These are phyloP conservation scores for Cutaneotrichosporon arboriforme DNA, from an alignment of 1,284 basidiomycete genomes.

Conservation along the genomic window DNA sequence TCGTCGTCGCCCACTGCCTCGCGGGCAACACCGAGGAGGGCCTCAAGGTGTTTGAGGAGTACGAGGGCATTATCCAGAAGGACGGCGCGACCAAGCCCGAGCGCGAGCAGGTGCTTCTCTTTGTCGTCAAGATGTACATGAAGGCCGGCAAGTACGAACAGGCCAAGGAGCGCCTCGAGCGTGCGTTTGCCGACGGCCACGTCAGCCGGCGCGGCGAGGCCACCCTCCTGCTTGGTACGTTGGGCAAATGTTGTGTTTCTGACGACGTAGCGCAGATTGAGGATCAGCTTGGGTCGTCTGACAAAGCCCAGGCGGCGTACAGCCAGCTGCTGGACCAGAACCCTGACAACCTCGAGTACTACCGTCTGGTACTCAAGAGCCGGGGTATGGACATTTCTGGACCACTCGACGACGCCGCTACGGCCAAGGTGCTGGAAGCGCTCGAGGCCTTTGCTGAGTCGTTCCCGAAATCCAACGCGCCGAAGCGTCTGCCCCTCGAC, in stretches of 20 bases:
- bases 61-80: constrained; percentile 51
- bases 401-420: constrained; percentile 46
- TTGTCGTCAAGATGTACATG: constrained; percentile 73
- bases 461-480: constrained; percentile 65
- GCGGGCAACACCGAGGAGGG: constrained; percentile 70
- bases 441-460: constrained; percentile 60
- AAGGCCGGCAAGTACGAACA: constrained; percentile 57
- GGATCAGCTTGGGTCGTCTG: constrained; percentile 57
- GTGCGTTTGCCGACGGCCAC: constrained; percentile 58
- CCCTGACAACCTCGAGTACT: constrained; percentile 76
- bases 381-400: constrained; percentile 57
- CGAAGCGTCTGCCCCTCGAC: constrained; percentile 65
- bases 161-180: constrained; percentile 59
- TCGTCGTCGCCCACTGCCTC: constrained; percentile 84
- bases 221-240: constrained; percentile 64
- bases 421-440: constrained; percentile 55
- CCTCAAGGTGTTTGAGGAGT: constrained; percentile 64
- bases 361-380: constrained; percentile 64
- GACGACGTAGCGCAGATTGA: constrained; percentile 51
- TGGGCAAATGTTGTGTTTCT: constrained; percentile 1
- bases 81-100: constrained; percentile 57
- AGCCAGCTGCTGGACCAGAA: constrained; percentile 75
- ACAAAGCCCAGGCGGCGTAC: constrained; percentile 75
- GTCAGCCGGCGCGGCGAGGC: constrained; percentile 68
- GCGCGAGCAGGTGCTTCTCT: constrained; percentile 76